These are phyloP conservation scores for Nakazawaea peltata DNA, from an alignment of 805 yeast genomes.

Conservation along the genomic window DNA sequence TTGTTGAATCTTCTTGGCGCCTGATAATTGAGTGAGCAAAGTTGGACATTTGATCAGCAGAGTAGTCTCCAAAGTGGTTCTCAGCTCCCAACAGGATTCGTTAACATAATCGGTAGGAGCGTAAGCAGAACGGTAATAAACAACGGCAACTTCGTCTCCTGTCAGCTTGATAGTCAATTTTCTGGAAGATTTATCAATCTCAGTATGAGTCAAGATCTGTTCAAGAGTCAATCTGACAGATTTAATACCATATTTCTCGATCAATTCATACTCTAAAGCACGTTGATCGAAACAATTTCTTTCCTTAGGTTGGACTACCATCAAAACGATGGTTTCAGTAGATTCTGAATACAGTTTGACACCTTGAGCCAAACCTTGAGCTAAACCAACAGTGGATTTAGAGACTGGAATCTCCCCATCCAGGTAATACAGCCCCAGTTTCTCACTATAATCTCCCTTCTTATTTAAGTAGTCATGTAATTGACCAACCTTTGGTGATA, in stretches of 20 bases:
- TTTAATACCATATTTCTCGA: conserved; percentile 45
- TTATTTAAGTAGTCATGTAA: conserved; percentile 62
- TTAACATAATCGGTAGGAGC: conserved; percentile 70
- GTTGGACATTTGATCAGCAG: conserved; percentile 90
- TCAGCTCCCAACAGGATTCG: conserved; percentile 68
- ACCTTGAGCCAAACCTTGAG: conserved; percentile 64
- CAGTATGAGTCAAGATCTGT: conserved; percentile 39
- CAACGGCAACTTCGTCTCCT: conserved; percentile 73
- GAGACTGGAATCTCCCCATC: conserved; percentile 52
- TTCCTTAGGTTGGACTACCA: conserved; percentile 80
- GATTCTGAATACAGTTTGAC: conserved; percentile 42
- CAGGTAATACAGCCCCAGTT: conserved; percentile 33
- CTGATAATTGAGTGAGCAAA: conserved; percentile 80
- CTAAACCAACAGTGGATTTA: conserved; percentile 51
- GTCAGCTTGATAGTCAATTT: conserved; percentile 46
- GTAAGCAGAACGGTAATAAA: conserved; percentile 87
- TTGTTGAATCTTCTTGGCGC: conserved; percentile 92
- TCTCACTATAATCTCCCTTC: conserved; percentile 43
- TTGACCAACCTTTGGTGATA: conserved; percentile 71
- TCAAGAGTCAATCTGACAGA: conserved; percentile 63
- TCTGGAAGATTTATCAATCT: conserved; percentile 27
- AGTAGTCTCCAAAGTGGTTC: conserved; percentile 65
- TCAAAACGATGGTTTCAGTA: conserved; percentile 50
- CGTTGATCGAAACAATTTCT: conserved; percentile 91
- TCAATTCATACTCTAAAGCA: conserved; percentile 63